phyloP scores from a whole-genome alignment of 192 early-diverging fungal genomes.

The Phlyctochytrium bullatum region DNA sequence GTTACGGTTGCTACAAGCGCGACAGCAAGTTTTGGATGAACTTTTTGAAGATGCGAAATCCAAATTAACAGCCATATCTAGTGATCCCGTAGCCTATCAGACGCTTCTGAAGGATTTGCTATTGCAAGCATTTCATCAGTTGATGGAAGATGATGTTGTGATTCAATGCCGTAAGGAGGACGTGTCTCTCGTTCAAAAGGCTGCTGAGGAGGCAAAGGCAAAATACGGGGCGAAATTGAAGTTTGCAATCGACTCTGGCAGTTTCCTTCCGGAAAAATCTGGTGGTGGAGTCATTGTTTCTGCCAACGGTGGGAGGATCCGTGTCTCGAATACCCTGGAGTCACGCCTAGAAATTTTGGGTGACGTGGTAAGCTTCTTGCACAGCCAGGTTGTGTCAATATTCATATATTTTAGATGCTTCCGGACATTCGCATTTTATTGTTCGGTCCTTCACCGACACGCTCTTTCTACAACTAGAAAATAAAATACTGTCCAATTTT shows the following conservation, averaged over 20 bases:
- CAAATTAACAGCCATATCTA: conserved; percentile 57
- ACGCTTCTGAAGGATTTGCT: conserved; percentile 70
- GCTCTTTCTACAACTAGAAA: conserved; percentile 86
- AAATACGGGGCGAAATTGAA: conserved; percentile 62
- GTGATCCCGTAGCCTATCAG: conserved; percentile 60
- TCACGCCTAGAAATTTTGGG: conserved; percentile 79
- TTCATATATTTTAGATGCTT: conserved; percentile 69
- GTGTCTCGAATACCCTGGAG: conserved; percentile 87
- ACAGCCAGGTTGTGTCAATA: background rate
- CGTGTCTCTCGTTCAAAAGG: conserved; percentile 54
- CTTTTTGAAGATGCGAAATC: conserved; percentile 71
- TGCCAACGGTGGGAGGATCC: conserved; percentile 74
- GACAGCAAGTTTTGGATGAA: conserved; percentile 82
- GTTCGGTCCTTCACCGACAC: conserved; percentile 87
- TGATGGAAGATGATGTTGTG: conserved; percentile 78
- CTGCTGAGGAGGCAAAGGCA: conserved; percentile 47
- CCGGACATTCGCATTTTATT: conserved; percentile 87
- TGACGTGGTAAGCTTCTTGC: conserved; percentile 40
- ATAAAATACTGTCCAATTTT: background rate
- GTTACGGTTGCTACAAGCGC: conserved; percentile 80
- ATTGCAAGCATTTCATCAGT: conserved; percentile 72
- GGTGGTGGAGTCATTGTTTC: conserved; percentile 87
- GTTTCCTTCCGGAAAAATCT: conserved; percentile 69
- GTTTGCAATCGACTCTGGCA: conserved; percentile 54
- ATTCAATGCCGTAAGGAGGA: conserved; percentile 75